These are phyloP conservation scores for Oleoguttula mirabilis DNA, from an alignment of 495 filamentous ascomycete genomes.

Conservation along the genomic window DNA sequence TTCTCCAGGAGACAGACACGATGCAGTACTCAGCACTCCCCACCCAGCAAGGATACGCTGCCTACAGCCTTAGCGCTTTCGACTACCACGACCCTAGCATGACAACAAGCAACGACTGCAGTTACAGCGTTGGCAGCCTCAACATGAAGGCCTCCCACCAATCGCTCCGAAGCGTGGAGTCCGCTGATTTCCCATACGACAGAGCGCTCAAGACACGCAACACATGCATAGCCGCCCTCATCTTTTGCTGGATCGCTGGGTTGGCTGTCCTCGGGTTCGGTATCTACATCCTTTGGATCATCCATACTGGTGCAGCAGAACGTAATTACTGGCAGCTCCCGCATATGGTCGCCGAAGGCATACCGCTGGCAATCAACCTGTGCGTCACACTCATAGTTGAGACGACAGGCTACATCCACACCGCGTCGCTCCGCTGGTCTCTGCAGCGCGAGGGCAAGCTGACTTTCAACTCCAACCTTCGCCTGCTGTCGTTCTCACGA, in stretches of 20 bases:
- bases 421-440: conserved; percentile 33
- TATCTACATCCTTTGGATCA: neutral
- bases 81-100: no score
- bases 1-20: no score
- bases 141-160: no score
- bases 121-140: no score
- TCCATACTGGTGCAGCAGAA: neutral
- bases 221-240: neutral
- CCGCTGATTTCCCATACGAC: neutral
- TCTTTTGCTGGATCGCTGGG: conserved; percentile 1
- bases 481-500: conserved; percentile 28
- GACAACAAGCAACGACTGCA: no score
- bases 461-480: conserved; percentile 35
- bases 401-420: conserved; percentile 28
- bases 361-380: conserved; percentile 1
- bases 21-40: no score
- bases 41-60: no score
- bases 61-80: no score
- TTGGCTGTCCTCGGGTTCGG: neutral
- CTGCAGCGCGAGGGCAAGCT: conserved; percentile 33
- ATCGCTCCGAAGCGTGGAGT: conserved; percentile 1
- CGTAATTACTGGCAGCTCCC: neutral
- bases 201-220: neutral
- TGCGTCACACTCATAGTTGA: neutral
- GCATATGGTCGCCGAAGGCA: conserved; percentile 1